A percentile compares a stretch with the other conserved stretches of the same genome.
These are phyloP conservation scores for Rhynchospora pubera DNA, from an alignment of 176 grass and related monocot genomes.

Conservation along the genomic window DNA sequence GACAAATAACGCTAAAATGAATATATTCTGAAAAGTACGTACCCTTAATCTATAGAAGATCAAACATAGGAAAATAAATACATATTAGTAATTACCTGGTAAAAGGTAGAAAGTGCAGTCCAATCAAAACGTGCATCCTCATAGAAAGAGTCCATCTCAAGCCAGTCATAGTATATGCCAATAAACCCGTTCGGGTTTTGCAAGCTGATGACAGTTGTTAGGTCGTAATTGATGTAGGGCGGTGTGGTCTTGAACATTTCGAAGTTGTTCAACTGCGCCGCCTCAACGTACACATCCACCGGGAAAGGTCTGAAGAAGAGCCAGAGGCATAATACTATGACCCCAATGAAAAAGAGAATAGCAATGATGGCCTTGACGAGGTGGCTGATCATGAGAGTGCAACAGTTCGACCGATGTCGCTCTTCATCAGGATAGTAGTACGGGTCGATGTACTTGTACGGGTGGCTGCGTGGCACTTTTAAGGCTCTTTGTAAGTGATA, in stretches of 20 bases:
- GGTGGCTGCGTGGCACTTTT: constrained; percentile 18
- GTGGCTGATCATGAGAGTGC: constrained; percentile 34
- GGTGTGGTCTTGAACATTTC: neutral
- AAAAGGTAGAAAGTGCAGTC: constrained; percentile 38
- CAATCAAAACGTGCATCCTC: constrained; percentile 39
- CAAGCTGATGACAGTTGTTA: constrained; percentile 36
- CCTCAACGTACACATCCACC: constrained; percentile 48
- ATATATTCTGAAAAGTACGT: too few species aligned
- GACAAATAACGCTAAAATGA: neutral
- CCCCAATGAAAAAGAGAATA: constrained; percentile 20
- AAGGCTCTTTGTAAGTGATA: constrained; percentile 24
- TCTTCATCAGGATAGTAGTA: constrained; percentile 16
- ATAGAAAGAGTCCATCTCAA: constrained; percentile 39
- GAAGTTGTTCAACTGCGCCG: constrained; percentile 35
- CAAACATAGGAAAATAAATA: neutral
- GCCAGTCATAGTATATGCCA: constrained; percentile 55
- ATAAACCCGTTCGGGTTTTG: constrained; percentile 69
- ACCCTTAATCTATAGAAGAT: too few species aligned
- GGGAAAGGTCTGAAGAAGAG: constrained; percentile 59
- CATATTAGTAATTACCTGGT: constrained; percentile 18
- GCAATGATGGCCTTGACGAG: constrained; percentile 46
- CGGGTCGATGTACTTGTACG: constrained; percentile 23
- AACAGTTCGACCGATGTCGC: neutral
- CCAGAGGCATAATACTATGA: constrained; percentile 42
- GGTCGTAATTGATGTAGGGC: constrained; percentile 10